Percentiles rank a stretch among this genome's conserved stretches.
Conservation (phyloP, 163 green algal species). For the Scenedesmus sp. region DNA sequence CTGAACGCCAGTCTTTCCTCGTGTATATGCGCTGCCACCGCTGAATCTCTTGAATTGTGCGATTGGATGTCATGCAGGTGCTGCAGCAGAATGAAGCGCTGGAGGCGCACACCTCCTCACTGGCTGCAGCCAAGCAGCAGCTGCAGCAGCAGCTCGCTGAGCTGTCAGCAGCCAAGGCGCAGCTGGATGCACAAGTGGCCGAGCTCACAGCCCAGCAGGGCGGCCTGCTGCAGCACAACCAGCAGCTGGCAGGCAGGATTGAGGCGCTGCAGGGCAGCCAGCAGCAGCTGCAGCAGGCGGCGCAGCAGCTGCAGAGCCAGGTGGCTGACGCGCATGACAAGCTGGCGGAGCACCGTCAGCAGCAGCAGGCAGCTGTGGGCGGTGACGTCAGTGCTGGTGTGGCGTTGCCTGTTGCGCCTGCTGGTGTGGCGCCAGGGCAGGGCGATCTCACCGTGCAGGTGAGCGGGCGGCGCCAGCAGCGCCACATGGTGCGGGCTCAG, state of each 20-base stretch:
- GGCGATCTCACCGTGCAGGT: slow-evolving; percentile 32
- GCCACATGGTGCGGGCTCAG: background rate
- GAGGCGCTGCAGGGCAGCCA: slow-evolving; percentile 4
- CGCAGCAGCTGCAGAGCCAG: slow-evolving; percentile 6
- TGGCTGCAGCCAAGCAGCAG: slow-evolving; percentile 7
- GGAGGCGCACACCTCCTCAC: background rate
- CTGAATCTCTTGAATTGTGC: background rate
- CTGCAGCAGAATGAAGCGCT: slow-evolving; percentile 16
- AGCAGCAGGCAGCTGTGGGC: slow-evolving; percentile 11
- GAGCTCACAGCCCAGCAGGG: background rate
- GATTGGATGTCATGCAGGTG: background rate
- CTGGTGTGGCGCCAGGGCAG: background rate
- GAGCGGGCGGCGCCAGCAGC: no score
- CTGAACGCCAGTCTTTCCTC: no score
- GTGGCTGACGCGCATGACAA: background rate
- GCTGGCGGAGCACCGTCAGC: slow-evolving; percentile 24
- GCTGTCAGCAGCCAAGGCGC: slow-evolving; percentile 10
- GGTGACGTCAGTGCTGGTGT: background rate
- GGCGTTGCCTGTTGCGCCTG: background rate
- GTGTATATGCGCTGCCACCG: background rate
- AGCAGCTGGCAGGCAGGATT: background rate
- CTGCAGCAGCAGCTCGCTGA: slow-evolving; percentile 21
- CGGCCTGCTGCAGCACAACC: slow-evolving; percentile 3
- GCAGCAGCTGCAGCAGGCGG: slow-evolving; percentile 8
- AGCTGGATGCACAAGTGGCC: background rate